Conservation (phyloP, 2,329 filamentous ascomycete genomes). For the Rosellinia necatrix region DNA sequence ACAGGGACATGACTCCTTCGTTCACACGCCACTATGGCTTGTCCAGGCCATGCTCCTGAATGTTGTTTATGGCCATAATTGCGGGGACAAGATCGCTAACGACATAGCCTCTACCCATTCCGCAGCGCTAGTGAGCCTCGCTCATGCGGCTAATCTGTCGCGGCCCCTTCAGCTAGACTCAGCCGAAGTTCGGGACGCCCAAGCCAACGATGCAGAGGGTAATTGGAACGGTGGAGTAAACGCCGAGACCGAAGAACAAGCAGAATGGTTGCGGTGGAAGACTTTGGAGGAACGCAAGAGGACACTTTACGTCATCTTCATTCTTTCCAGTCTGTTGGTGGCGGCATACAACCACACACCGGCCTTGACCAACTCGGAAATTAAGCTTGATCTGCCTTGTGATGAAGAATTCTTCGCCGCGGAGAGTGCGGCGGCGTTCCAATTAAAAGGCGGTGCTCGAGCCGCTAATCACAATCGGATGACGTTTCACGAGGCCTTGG, state of each 20-base stretch:
- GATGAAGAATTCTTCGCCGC: conserved; percentile 91
- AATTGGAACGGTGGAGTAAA: conserved; percentile 50
- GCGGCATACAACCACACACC: conserved; percentile 93
- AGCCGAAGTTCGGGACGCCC: conserved; percentile 56
- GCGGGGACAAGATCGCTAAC: conserved; percentile 85
- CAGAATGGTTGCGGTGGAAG: conserved; percentile 92
- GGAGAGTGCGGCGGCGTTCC: conserved; percentile 81
- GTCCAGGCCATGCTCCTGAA: conserved; percentile 97
- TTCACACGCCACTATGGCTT: conserved; percentile 87
- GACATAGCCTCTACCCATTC: conserved; percentile 94
- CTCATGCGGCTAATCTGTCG: conserved; percentile 80
- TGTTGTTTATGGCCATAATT: conserved; percentile 93
- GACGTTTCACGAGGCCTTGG: conserved; percentile 82
- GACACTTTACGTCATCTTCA: conserved; percentile 89
- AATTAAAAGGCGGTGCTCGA: conserved; percentile 72
- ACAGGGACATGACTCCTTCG: conserved; percentile 61
- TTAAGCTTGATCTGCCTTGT: conserved; percentile 85
- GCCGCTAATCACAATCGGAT: conserved; percentile 71
- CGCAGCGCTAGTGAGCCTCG: conserved; percentile 86
- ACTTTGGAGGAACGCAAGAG: conserved; percentile 86
- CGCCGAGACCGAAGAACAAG: conserved; percentile 60
- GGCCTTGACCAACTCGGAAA: conserved; percentile 91
- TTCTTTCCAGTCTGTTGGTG: conserved; percentile 86
- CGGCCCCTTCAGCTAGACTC: conserved; percentile 52
- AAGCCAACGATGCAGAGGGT: conserved; percentile 59